Evolutionary conservation across 768 basidiomycete genomes (phyloP).

Genomic region (Erythrobasidium yunnanense): DNA sequence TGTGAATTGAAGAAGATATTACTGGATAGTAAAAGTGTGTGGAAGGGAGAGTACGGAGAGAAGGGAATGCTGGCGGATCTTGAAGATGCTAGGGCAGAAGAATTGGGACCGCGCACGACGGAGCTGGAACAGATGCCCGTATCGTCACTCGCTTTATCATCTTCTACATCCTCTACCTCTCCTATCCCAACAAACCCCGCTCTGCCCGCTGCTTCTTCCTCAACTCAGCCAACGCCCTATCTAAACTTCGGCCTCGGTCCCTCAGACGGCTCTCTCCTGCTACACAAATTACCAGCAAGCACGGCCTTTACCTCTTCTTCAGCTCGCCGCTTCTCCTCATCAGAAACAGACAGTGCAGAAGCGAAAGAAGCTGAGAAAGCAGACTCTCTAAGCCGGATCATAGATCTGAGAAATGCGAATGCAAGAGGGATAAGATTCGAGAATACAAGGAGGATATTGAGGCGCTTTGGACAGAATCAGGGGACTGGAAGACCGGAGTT

Average conservation of each 20-base stretch:
- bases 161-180: conserved; percentile 31
- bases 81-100: neutral
- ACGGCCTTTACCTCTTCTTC: neutral
- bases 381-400: conserved; percentile 52
- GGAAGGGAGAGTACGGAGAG: conserved; percentile 13
- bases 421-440: conserved; percentile 75
- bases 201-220: neutral
- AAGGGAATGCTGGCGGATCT: conserved; percentile 20
- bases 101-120: neutral
- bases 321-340: no score
- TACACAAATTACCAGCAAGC: conserved; percentile 55
- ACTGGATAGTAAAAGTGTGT: conserved; percentile 21
- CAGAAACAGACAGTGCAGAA: conserved; percentile 7
- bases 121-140: no score
- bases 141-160: no score
- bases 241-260: conserved; percentile 61
- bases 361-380: conserved; percentile 37
- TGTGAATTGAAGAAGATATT: conserved; percentile 49
- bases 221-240: conserved; percentile 39
- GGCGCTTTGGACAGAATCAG: conserved; percentile 64
- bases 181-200: neutral
- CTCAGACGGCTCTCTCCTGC: conserved; percentile 53
- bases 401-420: conserved; percentile 80
- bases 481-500: conserved; percentile 79
- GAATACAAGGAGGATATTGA: conserved; percentile 67